Evolutionary conservation across 208 protist species (phyloP), one percentile per base, ranked within the genome.

Genomic region (Porcisia hertigi): DNA sequence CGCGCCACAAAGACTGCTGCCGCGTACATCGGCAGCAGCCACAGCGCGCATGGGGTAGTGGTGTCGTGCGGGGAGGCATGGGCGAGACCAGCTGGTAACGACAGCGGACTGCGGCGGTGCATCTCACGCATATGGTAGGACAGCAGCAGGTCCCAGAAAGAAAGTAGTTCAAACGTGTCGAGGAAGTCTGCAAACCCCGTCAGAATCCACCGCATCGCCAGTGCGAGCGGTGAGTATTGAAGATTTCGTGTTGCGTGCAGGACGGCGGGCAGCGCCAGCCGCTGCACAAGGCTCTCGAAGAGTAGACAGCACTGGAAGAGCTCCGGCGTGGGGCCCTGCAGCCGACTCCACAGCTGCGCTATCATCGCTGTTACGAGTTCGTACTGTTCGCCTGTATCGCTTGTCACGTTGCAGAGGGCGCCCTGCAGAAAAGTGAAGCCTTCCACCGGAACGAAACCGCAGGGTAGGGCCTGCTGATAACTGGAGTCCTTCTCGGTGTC

Each of bases 261-360:
- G 49, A 82, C 80, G 9, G 94, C 94, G 23, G 86, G 62, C 20
- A 88, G 84, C 8, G 94, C 94, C 73, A 90, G 81, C 20, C 83
- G 80, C 43, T 82, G 80, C 41, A 92, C 80, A 18, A 95, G 72
- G 11, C 76, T 58, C 85, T 97, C 94, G 69, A 96, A 96, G 59
- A 97, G 66, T 18, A 89, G 81, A 72, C 88, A 94, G 73, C 92
- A 95, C 77, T 95, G 90, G 57, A 88, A 59, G 43, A 97, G 79
- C 71, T 97, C 94, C 20, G 91, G 91, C 36, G 94, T 96, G 52
- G 94, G 92, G 4, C 94, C 88, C 76, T 96, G 94, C 69, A 97
- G 59, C 12, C 91, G 88, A 20, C 71, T 64, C 92, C 94, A 97
- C 62, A 97, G 69, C 80, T 96, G 89, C 63, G 85, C 77, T 73